These are phyloP conservation scores for Boletus tylopilopsis DNA, from an alignment of 768 basidiomycete genomes.

Conservation along the genomic window DNA sequence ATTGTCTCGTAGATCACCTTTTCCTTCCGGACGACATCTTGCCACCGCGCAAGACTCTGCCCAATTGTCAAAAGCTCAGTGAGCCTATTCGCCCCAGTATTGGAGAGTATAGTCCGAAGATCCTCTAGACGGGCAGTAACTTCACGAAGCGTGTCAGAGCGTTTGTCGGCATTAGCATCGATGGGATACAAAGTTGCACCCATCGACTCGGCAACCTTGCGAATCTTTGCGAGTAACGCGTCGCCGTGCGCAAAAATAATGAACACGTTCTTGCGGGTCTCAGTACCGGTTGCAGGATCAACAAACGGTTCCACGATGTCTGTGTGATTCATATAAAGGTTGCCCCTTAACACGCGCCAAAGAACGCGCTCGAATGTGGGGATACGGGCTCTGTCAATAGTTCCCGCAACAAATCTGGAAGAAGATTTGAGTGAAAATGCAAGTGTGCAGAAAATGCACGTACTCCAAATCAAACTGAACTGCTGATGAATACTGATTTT, in stretches of 20 bases:
- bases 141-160: slow-evolving; percentile 84
- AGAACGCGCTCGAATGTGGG: slow-evolving; percentile 95
- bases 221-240: slow-evolving; percentile 89
- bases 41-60: slow-evolving; percentile 84
- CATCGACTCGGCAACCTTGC: slow-evolving; percentile 99
- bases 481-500: slow-evolving; percentile 51
- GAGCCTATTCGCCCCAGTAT: slow-evolving; percentile 81
- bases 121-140: slow-evolving; percentile 89
- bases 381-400: slow-evolving; percentile 88
- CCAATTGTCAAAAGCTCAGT: slow-evolving; percentile 81
- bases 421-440: background rate
- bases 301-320: slow-evolving; percentile 93
- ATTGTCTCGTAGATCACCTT: slow-evolving; percentile 95
- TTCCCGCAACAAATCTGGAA: slow-evolving; percentile 90
- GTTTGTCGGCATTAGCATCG: slow-evolving; percentile 90
- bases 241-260: slow-evolving; percentile 99
- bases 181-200: slow-evolving; percentile 96
- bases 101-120: slow-evolving; percentile 82
- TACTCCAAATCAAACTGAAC: slow-evolving; percentile 88
- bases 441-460: slow-evolving; percentile 21
- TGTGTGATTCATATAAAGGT: slow-evolving; percentile 98
- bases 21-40: slow-evolving; percentile 92
- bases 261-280: slow-evolving; percentile 97
- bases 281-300: slow-evolving; percentile 75
- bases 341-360: slow-evolving; percentile 97